Evolutionary conservation across 2,329 filamentous ascomycete genomes (phyloP).

Genomic region (Aspergillus sp.): DNA sequence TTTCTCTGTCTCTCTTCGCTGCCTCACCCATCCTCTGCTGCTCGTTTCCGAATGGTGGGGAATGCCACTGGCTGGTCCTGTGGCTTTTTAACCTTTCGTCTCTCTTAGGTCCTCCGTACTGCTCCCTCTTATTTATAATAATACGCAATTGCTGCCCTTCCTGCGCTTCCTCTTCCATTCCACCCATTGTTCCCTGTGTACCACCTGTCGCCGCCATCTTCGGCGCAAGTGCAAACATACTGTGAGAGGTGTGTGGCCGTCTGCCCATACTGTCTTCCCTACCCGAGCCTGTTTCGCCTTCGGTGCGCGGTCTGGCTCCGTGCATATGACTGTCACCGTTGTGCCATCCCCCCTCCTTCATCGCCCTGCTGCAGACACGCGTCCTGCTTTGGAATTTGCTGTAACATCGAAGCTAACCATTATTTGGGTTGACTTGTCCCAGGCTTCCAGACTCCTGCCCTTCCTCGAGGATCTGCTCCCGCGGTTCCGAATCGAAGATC

Average conservation of each 20-base stretch:
- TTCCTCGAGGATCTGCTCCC: slow-evolving; percentile 9
- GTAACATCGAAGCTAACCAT: slow-evolving; percentile 13
- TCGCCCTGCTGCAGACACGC: slow-evolving; percentile 19
- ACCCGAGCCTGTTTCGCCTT: not conserved
- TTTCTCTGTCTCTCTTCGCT: slow-evolving; percentile 7
- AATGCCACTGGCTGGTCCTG: slow-evolving; percentile 27
- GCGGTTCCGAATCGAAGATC: slow-evolving; percentile 2
- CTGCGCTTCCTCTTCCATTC: not conserved
- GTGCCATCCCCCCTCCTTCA: slow-evolving; percentile 10
- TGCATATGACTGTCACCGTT: slow-evolving; percentile 22
- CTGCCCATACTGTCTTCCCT: slow-evolving; percentile 6
- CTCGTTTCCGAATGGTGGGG: slow-evolving; percentile 15
- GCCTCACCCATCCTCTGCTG: slow-evolving; percentile 6
- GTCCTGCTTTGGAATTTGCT: slow-evolving; percentile 16
- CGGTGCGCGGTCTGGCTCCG: slow-evolving; percentile 16
- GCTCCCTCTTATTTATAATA: slow-evolving; percentile 6
- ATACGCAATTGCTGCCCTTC: slow-evolving; percentile 14
- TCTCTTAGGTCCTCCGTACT: not conserved
- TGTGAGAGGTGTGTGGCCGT: slow-evolving; percentile 13
- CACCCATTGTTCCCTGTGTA: slow-evolving; percentile 1
- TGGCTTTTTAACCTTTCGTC: slow-evolving; percentile 16
- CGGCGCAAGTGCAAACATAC: slow-evolving; percentile 8
- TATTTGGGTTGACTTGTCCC: slow-evolving; percentile 12
- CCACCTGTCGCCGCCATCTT: slow-evolving; percentile 1
- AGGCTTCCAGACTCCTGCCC: slow-evolving; percentile 4